Evolutionary conservation across 306 rosid species (phyloP).

Genomic region (Benincasa hispida): DNA sequence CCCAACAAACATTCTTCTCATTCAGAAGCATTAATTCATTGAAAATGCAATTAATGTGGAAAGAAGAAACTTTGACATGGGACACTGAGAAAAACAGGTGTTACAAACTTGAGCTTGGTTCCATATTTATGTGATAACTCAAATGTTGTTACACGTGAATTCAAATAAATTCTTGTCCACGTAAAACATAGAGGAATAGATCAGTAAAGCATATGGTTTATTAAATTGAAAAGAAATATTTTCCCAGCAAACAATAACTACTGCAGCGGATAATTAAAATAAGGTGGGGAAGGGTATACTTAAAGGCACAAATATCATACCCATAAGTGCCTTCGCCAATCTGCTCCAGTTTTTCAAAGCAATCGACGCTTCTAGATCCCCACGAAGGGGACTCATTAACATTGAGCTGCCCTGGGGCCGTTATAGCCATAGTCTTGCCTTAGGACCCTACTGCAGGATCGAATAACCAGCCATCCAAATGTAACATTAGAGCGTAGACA

Average conservation of each 20-base stretch:
- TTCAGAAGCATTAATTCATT: not conserved
- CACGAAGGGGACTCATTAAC: constrained; percentile 61
- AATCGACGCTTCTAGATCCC: constrained; percentile 94
- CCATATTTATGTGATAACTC: not conserved
- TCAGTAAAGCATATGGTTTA: not conserved
- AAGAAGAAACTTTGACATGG: not conserved
- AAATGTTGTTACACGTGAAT: not conserved
- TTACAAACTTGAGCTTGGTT: not conserved
- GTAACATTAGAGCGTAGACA: not conserved
- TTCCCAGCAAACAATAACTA: not conserved
- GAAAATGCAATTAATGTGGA: not conserved
- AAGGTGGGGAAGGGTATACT: not conserved
- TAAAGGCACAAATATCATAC: constrained; percentile 17
- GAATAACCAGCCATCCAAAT: not conserved
- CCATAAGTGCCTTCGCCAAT: constrained; percentile 99
- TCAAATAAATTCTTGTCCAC: not conserved
- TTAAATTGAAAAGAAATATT: not conserved
- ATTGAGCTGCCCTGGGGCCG: constrained; percentile 71
- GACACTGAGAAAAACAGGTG: not conserved
- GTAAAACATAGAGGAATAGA: not conserved
- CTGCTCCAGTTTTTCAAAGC: constrained; percentile 92
- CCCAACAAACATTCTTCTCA: not conserved
- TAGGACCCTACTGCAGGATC: not conserved
- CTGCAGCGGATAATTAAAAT: not conserved
- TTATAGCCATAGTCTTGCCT: constrained; percentile 39